Conservation (phyloP, 2,329 filamentous ascomycete genomes). For the Hirsutella rhossiliensis region DNA sequence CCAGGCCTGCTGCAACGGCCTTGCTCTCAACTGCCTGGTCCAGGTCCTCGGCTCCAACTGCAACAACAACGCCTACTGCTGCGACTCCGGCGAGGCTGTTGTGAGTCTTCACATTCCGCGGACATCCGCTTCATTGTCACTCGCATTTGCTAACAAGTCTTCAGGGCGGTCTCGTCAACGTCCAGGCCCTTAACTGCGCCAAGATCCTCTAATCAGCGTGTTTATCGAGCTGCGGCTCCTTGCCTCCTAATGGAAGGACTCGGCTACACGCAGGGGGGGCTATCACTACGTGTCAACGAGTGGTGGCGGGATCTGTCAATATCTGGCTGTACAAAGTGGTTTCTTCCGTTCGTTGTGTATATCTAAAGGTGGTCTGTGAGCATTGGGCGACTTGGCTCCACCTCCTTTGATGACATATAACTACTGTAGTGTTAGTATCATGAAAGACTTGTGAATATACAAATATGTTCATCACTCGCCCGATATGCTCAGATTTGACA, state of each 20-base stretch:
- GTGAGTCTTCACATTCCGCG: too few relatives aligned
- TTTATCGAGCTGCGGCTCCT: background rate
- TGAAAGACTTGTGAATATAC: background rate
- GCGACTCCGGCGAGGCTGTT: background rate
- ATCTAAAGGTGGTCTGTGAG: background rate
- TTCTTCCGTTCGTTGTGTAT: background rate
- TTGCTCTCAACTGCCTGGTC: slow-evolving; percentile 1
- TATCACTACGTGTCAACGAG: background rate
- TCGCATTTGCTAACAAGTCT: too few relatives aligned
- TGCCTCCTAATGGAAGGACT: background rate
- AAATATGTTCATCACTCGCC: background rate
- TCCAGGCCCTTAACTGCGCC: slow-evolving; percentile 1
- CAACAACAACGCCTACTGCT: slow-evolving; percentile 2
- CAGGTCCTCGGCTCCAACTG: slow-evolving; percentile 1
- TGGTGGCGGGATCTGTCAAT: background rate
- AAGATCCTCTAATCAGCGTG: background rate
- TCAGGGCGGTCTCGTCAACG: background rate
- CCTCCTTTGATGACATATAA: background rate
- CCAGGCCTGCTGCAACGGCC: slow-evolving; percentile 3
- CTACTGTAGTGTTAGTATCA: background rate
- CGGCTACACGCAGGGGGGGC: background rate
- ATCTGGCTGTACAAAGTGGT: background rate
- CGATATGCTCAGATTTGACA: too few relatives aligned
- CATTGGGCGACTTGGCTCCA: background rate
- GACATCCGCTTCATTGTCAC: too few relatives aligned